Conservation (phyloP, 1,139 yeast species). For the Pichia inconspicua region DNA sequence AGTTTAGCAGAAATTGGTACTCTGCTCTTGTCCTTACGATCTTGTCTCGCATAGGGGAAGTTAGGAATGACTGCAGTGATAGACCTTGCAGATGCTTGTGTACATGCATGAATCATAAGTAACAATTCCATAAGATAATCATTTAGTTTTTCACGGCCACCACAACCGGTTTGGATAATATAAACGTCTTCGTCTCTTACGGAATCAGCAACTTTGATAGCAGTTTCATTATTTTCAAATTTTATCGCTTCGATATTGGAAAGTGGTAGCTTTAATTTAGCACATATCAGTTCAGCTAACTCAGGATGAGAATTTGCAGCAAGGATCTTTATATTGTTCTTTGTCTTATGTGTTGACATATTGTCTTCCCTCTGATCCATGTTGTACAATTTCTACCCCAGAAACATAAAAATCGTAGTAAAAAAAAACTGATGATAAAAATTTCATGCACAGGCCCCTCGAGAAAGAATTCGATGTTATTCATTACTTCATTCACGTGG, state of each 20-base stretch:
- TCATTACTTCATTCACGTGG: background rate
- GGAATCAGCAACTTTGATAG: conserved; percentile 66
- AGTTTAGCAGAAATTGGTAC: conserved; percentile 79
- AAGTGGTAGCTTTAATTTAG: conserved; percentile 50
- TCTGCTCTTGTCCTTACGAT: conserved; percentile 71
- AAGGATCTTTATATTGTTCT: conserved; percentile 64
- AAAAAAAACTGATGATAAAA: background rate
- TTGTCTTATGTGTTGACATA: conserved; percentile 27
- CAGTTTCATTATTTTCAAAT: conserved; percentile 65
- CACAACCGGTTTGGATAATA: conserved; percentile 66
- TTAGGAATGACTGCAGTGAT: conserved; percentile 75
- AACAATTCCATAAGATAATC: conserved; percentile 66
- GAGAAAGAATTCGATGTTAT: no score
- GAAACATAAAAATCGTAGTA: background rate
- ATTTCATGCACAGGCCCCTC: background rate
- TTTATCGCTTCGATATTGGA: conserved; percentile 62
- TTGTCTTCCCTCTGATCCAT: background rate
- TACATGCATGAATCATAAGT: conserved; percentile 69
- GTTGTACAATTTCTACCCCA: background rate
- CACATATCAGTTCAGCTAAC: conserved; percentile 68
- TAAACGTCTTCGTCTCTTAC: conserved; percentile 75
- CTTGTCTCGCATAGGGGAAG: conserved; percentile 80
- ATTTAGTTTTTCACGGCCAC: conserved; percentile 56
- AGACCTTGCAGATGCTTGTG: conserved; percentile 70
- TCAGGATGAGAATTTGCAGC: conserved; percentile 93